Conservation (phyloP, 2,329 filamentous ascomycete species). For the Paracoccidioides lutzii region DNA sequence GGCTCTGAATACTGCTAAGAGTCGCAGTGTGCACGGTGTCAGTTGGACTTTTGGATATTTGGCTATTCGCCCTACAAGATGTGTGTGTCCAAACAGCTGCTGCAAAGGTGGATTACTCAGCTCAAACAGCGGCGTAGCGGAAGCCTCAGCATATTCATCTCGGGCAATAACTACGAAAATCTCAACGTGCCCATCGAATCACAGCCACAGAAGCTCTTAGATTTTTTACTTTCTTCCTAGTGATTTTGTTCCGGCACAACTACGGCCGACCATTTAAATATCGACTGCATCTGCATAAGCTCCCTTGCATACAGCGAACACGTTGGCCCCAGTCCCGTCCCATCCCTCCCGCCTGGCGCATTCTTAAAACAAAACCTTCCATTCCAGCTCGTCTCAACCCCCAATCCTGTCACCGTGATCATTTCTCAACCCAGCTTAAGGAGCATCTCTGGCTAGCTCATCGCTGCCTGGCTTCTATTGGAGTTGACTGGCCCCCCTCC, state of each 20-base stretch:
- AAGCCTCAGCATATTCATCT: no score
- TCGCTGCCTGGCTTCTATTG: not conserved
- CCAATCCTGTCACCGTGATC: not conserved
- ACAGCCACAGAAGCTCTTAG: not conserved
- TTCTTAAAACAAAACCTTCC: not conserved
- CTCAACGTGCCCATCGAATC: not conserved
- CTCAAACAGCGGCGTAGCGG: no score
- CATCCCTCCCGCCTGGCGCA: not conserved
- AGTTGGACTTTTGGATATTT: no score
- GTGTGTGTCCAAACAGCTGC: no score
- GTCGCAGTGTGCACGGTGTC: no score
- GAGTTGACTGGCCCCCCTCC: not conserved
- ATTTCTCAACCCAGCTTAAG: not conserved
- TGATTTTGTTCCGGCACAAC: not conserved
- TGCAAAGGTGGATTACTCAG: no score
- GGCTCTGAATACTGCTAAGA: no score
- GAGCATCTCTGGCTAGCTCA: not conserved
- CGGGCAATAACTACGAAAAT: no score
- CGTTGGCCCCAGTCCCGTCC: not conserved
- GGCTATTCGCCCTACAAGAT: no score
- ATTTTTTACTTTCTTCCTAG: not conserved
- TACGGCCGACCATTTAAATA: not conserved
- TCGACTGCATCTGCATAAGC: not conserved
- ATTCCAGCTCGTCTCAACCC: not conserved
- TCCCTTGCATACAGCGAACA: not conserved